A percentile compares a stretch with the other conserved stretches of the same genome.
Evolutionary conservation across 345 rosid genomes (phyloP).

Genomic region (Corchorus capsularis): DNA sequence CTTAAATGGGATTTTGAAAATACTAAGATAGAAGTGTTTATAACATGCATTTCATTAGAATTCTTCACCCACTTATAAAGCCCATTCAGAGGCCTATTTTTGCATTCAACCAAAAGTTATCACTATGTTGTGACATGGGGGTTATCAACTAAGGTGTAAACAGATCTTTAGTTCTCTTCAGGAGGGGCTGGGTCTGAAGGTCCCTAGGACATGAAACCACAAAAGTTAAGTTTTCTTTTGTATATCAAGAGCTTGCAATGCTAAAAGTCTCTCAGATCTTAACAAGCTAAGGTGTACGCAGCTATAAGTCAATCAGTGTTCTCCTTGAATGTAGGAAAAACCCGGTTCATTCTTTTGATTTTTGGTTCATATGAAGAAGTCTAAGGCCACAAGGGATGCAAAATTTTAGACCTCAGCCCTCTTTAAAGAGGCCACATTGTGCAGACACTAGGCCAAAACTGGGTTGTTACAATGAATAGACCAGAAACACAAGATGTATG

Average conservation of each 20-base stretch:
- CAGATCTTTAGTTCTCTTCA: neutral
- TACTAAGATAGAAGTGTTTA: neutral
- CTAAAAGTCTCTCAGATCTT: neutral
- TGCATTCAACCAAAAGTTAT: neutral
- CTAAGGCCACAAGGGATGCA: neutral
- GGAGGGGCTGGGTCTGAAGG: neutral
- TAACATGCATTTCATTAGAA: slow-evolving; percentile 1
- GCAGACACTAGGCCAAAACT: neutral
- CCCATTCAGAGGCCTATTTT: neutral
- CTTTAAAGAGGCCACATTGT: neutral
- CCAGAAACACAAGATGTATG: neutral
- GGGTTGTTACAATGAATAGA: neutral
- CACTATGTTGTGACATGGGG: neutral
- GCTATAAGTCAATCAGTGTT: neutral
- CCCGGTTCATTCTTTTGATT: neutral
- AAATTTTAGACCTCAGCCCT: neutral
- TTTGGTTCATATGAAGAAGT: neutral
- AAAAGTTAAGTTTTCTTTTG: neutral
- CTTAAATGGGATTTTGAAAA: neutral
- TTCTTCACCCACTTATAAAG: neutral
- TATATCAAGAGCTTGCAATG: neutral
- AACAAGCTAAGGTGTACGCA: neutral
- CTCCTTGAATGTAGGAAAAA: neutral
- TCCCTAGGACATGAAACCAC: neutral
- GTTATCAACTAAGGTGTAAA: neutral